Evolutionary conservation across 345 rosid genomes (phyloP), one percentile per base, ranked within the genome.

Genomic region (Draba incana): DNA sequence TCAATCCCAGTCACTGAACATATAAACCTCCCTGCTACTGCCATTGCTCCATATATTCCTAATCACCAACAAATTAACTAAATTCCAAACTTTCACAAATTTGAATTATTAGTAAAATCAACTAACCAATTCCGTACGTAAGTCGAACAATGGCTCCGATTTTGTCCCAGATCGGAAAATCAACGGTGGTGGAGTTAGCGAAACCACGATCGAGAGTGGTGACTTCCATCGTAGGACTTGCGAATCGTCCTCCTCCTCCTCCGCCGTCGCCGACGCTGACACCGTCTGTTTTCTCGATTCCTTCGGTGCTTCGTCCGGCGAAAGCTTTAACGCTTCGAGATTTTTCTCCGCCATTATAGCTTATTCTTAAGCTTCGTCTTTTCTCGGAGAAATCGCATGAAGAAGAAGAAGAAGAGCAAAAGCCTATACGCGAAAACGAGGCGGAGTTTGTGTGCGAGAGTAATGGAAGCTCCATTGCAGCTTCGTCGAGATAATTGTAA

Each of bases 11-110:
- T 81, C 33, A 94, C 46, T n/a, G 92, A 88, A 64, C 97, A 94
- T 70, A 94, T 85, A n/a, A 94, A 80, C 58, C 88, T 85, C 47
- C 97, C 99, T 12, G 90, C 91, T 43, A 88, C 72, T 42, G 82
- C 97, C 96, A 94, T 94, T 62, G 87, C 96, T 28, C 91, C 99
- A 74, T 94, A 91, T 67, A 94, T 85, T 46, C 97, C 99, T 94
- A 75, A 16, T 48, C 16, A 45, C 14, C 63, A 27, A 8, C 38
- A 37, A 0, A 59, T 13, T 0, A 2, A 1, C 8, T 2, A 24
- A 50, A 13, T 14, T 30, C 28, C 16, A 23, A 20, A 2, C 1
- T 30, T 23, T 46, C 35, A 55, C 43, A 27, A 6, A 2, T 37
- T 51, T 4, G 23, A 10, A 28, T 20, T n/a, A 39, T 39, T 23